phyloP scores from a whole-genome alignment of 768 basidiomycete genomes.

The Mycena amicta region DNA sequence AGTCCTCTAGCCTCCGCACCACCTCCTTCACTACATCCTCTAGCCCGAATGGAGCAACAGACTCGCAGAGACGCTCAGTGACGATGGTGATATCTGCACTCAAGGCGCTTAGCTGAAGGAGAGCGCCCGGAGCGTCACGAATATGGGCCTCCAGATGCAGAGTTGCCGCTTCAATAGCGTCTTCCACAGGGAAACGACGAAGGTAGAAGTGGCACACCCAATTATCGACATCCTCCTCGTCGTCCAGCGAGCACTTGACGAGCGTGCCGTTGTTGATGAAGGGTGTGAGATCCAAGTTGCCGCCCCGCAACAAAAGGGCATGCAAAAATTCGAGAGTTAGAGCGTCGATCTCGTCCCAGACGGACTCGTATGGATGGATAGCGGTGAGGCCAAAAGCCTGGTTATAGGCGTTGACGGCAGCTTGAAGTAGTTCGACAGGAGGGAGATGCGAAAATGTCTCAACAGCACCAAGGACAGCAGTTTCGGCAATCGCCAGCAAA shows the following conservation, averaged over 20 bases:
- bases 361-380: neutral
- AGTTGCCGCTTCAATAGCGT: too few species aligned
- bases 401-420: neutral
- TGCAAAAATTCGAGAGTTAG: neutral
- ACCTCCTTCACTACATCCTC: too few species aligned
- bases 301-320: neutral
- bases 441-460: too few species aligned
- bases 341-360: neutral
- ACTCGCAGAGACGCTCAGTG: neutral
- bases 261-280: neutral
- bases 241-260: neutral
- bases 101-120: too few species aligned
- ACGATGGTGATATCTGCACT: neutral
- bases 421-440: neutral
- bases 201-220: too few species aligned
- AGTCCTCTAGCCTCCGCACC: too few species aligned
- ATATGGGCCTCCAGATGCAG: too few species aligned
- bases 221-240: too few species aligned
- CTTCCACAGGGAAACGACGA: too few species aligned
- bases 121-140: too few species aligned
- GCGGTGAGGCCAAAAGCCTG: neutral
- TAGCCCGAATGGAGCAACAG: too few species aligned
- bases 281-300: neutral
- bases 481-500: neutral
- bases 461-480: neutral